Evolutionary conservation across 2,329 filamentous ascomycete genomes (phyloP).

Genomic region (Hypoxylon sp.): DNA sequence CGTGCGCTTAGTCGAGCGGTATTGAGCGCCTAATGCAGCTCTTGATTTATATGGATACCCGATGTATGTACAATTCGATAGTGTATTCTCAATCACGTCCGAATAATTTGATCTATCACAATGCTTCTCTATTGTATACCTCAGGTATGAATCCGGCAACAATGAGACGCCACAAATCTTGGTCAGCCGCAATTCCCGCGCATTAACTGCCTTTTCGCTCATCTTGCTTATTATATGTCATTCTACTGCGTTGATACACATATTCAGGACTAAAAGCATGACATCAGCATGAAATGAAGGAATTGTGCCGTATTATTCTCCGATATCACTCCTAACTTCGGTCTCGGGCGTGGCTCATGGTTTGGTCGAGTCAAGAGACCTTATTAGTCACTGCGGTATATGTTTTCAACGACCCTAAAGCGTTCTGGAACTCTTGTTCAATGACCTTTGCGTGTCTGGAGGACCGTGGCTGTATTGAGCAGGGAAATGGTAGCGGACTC

Average conservation of each 20-base stretch:
- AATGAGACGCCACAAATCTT: neutral
- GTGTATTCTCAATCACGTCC: neutral
- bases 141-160: neutral
- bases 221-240: neutral
- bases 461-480: conserved; percentile 57
- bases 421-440: conserved; percentile 51
- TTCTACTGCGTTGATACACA: neutral
- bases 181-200: neutral
- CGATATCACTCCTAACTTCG: neutral
- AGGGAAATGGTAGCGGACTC: conserved; percentile 59
- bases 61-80: neutral
- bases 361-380: conserved; percentile 37
- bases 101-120: neutral
- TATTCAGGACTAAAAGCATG: neutral
- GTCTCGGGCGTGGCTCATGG: neutral
- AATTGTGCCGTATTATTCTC: neutral
- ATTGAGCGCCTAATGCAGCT: neutral
- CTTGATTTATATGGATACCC: neutral
- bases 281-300: neutral
- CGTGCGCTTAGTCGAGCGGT: neutral
- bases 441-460: conserved; percentile 53
- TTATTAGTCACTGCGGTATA: conserved; percentile 49
- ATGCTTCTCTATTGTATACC: conserved; percentile 1
- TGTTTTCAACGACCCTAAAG: conserved; percentile 47
- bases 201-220: neutral